Conservation (phyloP, 2,329 filamentous ascomycete species). For the Penicillium sp. region DNA sequence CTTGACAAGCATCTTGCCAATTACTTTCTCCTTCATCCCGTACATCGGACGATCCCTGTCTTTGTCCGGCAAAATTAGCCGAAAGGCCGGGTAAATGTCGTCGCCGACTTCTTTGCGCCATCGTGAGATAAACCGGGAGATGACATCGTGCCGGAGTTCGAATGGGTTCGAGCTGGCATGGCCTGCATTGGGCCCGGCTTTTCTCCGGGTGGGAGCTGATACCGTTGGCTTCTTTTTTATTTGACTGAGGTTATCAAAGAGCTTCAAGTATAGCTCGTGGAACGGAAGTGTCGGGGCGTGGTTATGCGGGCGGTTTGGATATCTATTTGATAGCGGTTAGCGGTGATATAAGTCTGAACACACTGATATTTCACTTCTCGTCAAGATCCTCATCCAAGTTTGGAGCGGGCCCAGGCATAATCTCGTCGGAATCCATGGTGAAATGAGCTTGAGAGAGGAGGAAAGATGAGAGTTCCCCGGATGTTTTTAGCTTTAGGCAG, state of each 20-base stretch:
- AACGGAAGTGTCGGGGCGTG: constrained; percentile 78
- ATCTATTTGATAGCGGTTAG: constrained; percentile 50
- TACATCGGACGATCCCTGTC: constrained; percentile 92
- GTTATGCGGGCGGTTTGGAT: constrained; percentile 80
- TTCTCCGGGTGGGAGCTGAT: constrained; percentile 48
- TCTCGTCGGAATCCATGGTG: constrained; percentile 32
- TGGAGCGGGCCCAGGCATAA: constrained; percentile 16
- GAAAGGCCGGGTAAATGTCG: constrained; percentile 90
- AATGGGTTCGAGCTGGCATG: constrained; percentile 62
- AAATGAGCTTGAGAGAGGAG: background rate
- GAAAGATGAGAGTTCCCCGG: background rate
- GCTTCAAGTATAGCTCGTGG: constrained; percentile 69
- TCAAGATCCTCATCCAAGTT: constrained; percentile 29
- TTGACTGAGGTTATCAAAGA: constrained; percentile 80
- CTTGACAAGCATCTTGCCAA: constrained; percentile 87
- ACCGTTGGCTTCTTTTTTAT: constrained; percentile 71
- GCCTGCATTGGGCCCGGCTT: constrained; percentile 53
- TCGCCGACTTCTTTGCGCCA: constrained; percentile 88
- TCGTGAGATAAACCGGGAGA: constrained; percentile 78
- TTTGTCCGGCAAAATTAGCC: constrained; percentile 88
- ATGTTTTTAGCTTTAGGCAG: constrained; percentile 2
- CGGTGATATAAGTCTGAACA: background rate
- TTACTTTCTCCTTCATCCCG: constrained; percentile 86
- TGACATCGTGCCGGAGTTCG: constrained; percentile 76
- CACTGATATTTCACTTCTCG: constrained; percentile 26